Evolutionary conservation across 768 basidiomycete species (phyloP).

Genomic region (Amanita rubescens): DNA sequence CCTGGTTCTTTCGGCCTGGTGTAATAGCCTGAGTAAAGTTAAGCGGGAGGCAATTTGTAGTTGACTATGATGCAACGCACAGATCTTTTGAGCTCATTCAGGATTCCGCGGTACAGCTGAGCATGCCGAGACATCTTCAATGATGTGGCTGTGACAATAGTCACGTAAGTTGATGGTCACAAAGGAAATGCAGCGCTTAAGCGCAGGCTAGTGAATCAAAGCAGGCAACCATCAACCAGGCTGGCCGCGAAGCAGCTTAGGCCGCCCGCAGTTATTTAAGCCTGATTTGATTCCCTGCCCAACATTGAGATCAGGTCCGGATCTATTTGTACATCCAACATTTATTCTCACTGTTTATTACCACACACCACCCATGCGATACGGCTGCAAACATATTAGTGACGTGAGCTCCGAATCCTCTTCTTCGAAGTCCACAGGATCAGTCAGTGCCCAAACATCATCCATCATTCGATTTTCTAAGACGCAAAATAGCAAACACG

Average conservation of each 20-base stretch:
- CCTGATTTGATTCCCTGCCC: not conserved
- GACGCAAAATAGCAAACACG: not conserved
- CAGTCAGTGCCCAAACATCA: not conserved
- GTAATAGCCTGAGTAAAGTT: constrained; percentile 22
- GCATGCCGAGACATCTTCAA: constrained; percentile 27
- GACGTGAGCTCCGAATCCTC: not conserved
- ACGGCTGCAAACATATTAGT: not conserved
- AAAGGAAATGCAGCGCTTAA: not conserved
- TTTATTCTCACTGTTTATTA: not conserved
- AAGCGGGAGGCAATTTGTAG: not conserved
- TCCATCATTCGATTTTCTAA: not conserved
- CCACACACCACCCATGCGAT: not conserved
- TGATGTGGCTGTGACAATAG: constrained; percentile 14
- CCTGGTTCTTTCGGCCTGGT: constrained; percentile 29
- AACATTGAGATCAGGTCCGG: not conserved
- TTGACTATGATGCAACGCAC: constrained; percentile 33
- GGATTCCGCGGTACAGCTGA: constrained; percentile 40
- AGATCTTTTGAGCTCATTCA: constrained; percentile 48
- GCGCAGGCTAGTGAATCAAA: not conserved
- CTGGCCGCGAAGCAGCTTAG: not conserved
- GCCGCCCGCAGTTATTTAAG: not conserved
- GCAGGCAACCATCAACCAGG: not conserved
- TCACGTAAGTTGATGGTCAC: not conserved
- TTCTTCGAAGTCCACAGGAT: not conserved
- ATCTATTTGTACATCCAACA: not conserved